These are phyloP conservation scores for Coix lacrymajobi DNA, from an alignment of 176 grass and related monocot genomes.

Conservation along the genomic window DNA sequence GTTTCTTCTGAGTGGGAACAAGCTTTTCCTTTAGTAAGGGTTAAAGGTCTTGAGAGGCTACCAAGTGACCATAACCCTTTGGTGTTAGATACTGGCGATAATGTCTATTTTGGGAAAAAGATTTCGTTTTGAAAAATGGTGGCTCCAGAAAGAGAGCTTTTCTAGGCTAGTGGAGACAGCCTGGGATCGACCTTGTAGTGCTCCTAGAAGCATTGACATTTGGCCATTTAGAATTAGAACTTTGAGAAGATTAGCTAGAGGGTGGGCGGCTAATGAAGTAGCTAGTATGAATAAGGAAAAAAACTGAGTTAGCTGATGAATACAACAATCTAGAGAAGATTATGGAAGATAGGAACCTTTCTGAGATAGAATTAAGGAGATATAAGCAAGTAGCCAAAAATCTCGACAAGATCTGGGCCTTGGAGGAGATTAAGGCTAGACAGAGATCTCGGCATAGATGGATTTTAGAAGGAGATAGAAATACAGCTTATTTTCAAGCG, in stretches of 20 bases:
- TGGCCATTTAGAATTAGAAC: neutral
- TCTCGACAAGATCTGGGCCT: neutral
- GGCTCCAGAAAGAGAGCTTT: neutral
- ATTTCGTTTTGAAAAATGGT: neutral
- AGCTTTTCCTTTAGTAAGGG: accelerated
- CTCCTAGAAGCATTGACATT: accelerated
- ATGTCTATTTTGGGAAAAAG: neutral
- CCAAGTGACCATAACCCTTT: neutral
- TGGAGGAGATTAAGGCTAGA: neutral
- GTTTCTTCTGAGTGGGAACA: neutral
- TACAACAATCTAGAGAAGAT: neutral
- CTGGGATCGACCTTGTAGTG: accelerated
- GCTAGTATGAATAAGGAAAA: neutral
- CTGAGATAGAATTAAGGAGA: accelerated
- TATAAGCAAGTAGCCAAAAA: accelerated
- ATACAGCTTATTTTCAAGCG: neutral
- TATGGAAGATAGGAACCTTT: accelerated
- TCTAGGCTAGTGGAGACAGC: accelerated
- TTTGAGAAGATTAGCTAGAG: neutral
- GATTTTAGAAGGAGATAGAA: neutral
- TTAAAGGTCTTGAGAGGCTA: accelerated
- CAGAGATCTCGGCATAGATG: neutral
- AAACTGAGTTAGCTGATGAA: accelerated
- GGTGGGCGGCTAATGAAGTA: neutral
- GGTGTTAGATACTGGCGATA: accelerated